These are phyloP conservation scores for Litchi chinensis DNA, from an alignment of 345 rosid species.

Conservation along the genomic window DNA sequence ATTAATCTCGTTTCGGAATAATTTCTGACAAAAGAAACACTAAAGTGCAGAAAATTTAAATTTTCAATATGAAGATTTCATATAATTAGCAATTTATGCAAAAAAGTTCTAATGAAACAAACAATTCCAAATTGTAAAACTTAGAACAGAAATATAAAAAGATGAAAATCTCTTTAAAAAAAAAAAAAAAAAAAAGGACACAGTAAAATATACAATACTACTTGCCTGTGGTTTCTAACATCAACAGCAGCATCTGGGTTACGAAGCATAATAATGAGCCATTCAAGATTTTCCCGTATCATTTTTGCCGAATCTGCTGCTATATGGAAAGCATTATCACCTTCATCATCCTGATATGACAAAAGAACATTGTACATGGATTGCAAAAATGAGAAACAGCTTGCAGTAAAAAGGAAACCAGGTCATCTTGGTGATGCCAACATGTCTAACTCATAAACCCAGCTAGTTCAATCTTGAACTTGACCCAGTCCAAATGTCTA, in stretches of 20 bases:
- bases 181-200: not conserved
- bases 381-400: conserved; percentile 22
- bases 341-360: conserved; percentile 84
- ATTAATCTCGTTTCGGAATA: conserved; percentile 6
- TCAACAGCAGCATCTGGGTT: conserved; percentile 80
- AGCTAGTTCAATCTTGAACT: not conserved
- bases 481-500: not conserved
- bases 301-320: conserved; percentile 97
- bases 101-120: not conserved
- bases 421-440: not conserved
- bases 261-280: conserved; percentile 88
- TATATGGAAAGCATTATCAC: conserved; percentile 95
- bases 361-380: conserved; percentile 28
- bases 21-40: not conserved
- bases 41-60: not conserved
- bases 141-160: not conserved
- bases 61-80: not conserved
- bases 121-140: conserved; percentile 1
- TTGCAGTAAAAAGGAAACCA: conserved; percentile 14
- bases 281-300: conserved; percentile 97
- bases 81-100: not conserved
- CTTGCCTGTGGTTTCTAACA: conserved; percentile 91
- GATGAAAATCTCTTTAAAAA: conserved; percentile 10
- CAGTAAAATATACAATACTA: conserved; percentile 11
- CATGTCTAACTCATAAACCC: not conserved